Evolutionary conservation across 345 rosid genomes (phyloP), one percentile per base, ranked within the genome.

Genomic region (Eucalyptus sideroxylon): DNA sequence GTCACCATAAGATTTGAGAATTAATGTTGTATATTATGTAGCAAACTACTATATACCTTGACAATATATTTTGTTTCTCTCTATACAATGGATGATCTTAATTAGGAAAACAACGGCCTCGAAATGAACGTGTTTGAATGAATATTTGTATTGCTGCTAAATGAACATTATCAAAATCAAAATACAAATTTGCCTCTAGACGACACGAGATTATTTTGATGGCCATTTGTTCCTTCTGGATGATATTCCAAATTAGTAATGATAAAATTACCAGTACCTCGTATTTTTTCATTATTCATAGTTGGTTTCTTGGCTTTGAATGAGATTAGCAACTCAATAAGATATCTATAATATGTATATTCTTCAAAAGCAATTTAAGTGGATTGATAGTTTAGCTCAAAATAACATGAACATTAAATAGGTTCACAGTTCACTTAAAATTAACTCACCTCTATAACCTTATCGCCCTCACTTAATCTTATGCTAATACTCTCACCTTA

Each of bases 201-300:
- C 3, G 16, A 62, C 34, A 13, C 4, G 1, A 62, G 17, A 62
- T 62, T 26, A 30, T 30, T 30, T 30, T 6, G 69, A 30, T 62
- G 17, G 16, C 34, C 16, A 30, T 3, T 30, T 30, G 69, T 62
- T 62, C 16, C 0, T 6, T 5, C 34, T 0, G 0, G 9, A 7
- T 62, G 69, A 62, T 30, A 30, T 62, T 62, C 34, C 34, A 62
- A 30, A 62, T 62, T 62, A 62, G 69, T 62, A 62, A 62, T 62
- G n/a, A 62, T 30, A 27, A 62, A 62, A 30, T 62, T 62, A 30
- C 69, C 16, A 3, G 8, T 3, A 60, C 69, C 69, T 12, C 1
- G 0, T 62, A 62, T 62, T 62, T 62, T 60, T 62, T 62, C 69
- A 30, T 62, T 13, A 62, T 27, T 11, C 16, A 13, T 13, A 30